phyloP scores from a whole-genome alignment of 805 yeast genomes.

The Soucietia sequanensis region DNA sequence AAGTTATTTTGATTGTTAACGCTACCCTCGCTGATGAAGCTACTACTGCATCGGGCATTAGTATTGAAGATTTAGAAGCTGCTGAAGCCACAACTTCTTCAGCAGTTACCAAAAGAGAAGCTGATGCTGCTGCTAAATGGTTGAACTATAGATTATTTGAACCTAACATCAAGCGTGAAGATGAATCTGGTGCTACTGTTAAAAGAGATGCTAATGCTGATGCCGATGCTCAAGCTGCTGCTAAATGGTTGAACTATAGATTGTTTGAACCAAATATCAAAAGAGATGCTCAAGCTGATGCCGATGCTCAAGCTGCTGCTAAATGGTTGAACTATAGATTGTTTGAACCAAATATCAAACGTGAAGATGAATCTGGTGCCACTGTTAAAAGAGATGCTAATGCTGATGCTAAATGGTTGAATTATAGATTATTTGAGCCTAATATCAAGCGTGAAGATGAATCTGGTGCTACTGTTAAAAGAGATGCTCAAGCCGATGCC shows the following conservation, averaged over 20 bases:
- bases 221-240: background rate
- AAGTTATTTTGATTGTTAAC: slow-evolving; percentile 11
- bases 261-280: slow-evolving; percentile 1
- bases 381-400: slow-evolving; percentile 2
- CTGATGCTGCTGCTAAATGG: slow-evolving; percentile 6
- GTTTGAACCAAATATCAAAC: background rate
- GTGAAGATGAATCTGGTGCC: background rate
- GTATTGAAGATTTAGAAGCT: slow-evolving; percentile 4
- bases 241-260: background rate
- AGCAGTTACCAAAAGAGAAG: slow-evolving; percentile 9
- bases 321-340: background rate
- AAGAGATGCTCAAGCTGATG: slow-evolving; percentile 1
- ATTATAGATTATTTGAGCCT: slow-evolving; percentile 1
- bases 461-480: background rate
- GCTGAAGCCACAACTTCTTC: background rate
- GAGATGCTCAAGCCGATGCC: background rate
- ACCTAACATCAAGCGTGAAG: slow-evolving; percentile 1
- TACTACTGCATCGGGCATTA: background rate
- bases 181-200: background rate
- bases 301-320: slow-evolving; percentile 1
- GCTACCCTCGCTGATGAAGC: slow-evolving; percentile 10
- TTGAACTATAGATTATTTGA: slow-evolving; percentile 1
- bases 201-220: slow-evolving; percentile 2
- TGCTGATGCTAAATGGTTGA: slow-evolving; percentile 1
- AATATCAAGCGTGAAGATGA: background rate